These are phyloP conservation scores for Pseudophaeomoniella oleicola DNA, from an alignment of 2,329 filamentous ascomycete species.

Conservation along the genomic window DNA sequence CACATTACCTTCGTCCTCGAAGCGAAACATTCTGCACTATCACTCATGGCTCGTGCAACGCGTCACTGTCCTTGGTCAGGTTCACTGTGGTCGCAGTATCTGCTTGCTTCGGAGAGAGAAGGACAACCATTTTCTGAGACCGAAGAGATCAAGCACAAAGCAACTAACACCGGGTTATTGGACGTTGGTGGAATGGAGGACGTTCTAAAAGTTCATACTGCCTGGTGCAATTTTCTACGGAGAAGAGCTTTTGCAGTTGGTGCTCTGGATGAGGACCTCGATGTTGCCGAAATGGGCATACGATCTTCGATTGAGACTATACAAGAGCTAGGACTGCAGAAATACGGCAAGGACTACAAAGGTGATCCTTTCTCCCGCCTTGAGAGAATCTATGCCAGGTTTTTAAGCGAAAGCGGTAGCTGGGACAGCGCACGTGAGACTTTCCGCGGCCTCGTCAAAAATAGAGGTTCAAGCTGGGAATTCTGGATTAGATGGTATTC, in stretches of 20 bases:
- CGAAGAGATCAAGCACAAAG: constrained; percentile 79
- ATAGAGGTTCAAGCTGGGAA: constrained; percentile 65
- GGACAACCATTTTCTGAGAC: constrained; percentile 64
- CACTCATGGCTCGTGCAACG: constrained; percentile 67
- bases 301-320: constrained; percentile 76
- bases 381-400: constrained; percentile 85
- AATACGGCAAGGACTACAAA: constrained; percentile 59
- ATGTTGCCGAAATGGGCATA: constrained; percentile 82
- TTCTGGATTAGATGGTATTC: constrained; percentile 90
- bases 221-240: constrained; percentile 90
- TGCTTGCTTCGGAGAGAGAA: constrained; percentile 70
- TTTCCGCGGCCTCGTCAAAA: constrained; percentile 58
- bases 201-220: constrained; percentile 77
- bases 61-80: constrained; percentile 91
- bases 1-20: constrained; percentile 59
- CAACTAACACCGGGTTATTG: constrained; percentile 71
- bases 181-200: constrained; percentile 78
- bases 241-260: constrained; percentile 64
- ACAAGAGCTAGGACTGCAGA: constrained; percentile 58
- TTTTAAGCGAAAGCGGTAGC: constrained; percentile 69
- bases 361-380: constrained; percentile 83
- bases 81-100: constrained; percentile 75
- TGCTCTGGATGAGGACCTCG: constrained; percentile 66
- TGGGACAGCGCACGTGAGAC: constrained; percentile 61
- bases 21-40: constrained; percentile 39